A percentile compares a stretch with the other conserved stretches of the same genome.
phyloP scores from a whole-genome alignment of 495 filamentous ascomycete species.

The Penicillium verhagenii region DNA sequence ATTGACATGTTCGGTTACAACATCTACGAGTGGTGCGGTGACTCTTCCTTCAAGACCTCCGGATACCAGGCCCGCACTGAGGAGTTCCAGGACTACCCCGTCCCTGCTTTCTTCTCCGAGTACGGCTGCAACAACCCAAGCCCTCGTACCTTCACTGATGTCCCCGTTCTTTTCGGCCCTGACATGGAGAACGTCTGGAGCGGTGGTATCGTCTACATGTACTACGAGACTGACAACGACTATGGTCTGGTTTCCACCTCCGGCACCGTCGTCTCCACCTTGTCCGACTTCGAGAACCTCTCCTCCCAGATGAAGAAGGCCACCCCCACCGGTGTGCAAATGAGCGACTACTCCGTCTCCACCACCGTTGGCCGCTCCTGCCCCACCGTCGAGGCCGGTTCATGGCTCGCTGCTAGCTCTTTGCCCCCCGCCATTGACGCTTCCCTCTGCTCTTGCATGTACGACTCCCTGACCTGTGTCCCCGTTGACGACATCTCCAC shows the following conservation, averaged over 20 bases:
- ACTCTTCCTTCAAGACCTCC: constrained; percentile 68
- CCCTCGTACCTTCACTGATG: constrained; percentile 83
- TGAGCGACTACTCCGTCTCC: constrained; percentile 61
- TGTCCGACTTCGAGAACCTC: constrained; percentile 73
- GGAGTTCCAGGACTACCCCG: constrained; percentile 83
- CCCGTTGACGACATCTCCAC: constrained; percentile 53
- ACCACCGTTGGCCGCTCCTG: constrained; percentile 71
- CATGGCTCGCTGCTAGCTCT: constrained; percentile 67
- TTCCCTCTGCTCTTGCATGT: constrained; percentile 84
- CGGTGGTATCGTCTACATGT: constrained; percentile 98
- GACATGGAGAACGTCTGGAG: constrained; percentile 87
- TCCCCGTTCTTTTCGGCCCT: constrained; percentile 71
- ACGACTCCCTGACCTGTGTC: constrained; percentile 66
- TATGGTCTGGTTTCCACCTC: constrained; percentile 79
- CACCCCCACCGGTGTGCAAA: constrained; percentile 63
- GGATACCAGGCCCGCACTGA: constrained; percentile 77
- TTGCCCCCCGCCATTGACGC: constrained; percentile 86
- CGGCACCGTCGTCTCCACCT: constrained; percentile 52
- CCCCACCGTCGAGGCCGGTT: constrained; percentile 55
- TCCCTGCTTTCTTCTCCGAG: constrained; percentile 97
- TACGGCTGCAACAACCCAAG: constrained; percentile 87
- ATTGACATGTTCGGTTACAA: constrained; percentile 99
- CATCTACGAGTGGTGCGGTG: constrained; percentile 98
- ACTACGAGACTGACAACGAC: constrained; percentile 87
- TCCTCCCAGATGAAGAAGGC: constrained; percentile 67